Conservation (phyloP, 129 eudicot species). For the Cynara cardunculus region DNA sequence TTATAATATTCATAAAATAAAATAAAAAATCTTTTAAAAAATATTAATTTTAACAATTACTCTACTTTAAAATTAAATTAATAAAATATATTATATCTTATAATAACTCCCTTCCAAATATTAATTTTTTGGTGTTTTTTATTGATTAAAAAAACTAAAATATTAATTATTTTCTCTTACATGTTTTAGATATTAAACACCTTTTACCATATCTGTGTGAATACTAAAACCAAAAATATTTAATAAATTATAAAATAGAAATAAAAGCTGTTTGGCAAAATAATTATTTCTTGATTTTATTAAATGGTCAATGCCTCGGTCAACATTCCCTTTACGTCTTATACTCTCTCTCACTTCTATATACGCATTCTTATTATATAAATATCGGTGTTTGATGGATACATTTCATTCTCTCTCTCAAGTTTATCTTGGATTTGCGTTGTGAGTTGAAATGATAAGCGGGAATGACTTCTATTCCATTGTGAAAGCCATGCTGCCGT, state of each 20-base stretch:
- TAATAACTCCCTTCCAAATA: too few species aligned
- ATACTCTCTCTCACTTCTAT: neutral
- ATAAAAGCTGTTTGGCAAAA: neutral
- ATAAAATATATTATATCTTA: too few species aligned
- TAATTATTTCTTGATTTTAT: neutral
- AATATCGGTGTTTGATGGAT: neutral
- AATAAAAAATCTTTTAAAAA: too few species aligned
- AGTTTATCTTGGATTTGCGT: too few species aligned
- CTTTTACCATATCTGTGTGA: neutral
- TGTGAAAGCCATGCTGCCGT: slow-evolving; percentile 44
- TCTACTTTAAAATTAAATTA: too few species aligned
- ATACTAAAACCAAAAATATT: too few species aligned
- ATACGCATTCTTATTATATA: neutral
- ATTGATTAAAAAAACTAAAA: too few species aligned
- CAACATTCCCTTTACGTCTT: neutral
- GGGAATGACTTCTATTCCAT: slow-evolving; percentile 36
- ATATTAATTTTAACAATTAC: too few species aligned
- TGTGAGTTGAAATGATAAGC: slow-evolving; percentile 34
- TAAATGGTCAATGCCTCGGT: neutral
- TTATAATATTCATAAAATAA: too few species aligned
- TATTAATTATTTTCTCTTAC: neutral
- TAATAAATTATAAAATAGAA: neutral
- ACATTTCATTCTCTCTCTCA: too few species aligned
- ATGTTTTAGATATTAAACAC: too few species aligned
- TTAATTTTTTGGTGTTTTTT: too few species aligned